These are phyloP conservation scores for Yarrowia sp. DNA, from an alignment of 805 yeast genomes.

Conservation along the genomic window DNA sequence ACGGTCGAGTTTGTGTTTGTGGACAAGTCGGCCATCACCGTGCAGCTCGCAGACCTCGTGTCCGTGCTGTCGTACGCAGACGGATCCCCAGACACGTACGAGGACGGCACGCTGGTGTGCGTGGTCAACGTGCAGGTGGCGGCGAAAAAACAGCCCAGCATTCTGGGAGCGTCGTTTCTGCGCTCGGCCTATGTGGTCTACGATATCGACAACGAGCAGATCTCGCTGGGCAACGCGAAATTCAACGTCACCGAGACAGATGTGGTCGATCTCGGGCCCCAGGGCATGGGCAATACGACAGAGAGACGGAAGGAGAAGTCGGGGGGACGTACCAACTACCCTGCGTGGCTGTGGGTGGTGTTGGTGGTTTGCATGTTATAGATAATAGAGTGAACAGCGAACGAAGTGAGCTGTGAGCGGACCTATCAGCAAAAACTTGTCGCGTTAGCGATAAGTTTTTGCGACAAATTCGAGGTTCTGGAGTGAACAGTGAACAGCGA, in stretches of 20 bases:
- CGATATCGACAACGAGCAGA: conserved; percentile 21
- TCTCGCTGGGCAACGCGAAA: conserved; percentile 5
- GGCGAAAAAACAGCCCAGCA: not conserved
- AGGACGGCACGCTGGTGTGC: conserved; percentile 17
- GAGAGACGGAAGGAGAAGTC: not conserved
- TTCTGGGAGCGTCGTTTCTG: conserved; percentile 17
- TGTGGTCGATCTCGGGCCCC: not conserved
- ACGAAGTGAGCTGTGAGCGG: too few species aligned
- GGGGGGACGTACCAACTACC: too few species aligned
- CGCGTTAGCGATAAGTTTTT: too few species aligned
- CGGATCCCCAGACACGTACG: conserved; percentile 9
- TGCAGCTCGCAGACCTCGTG: conserved; percentile 75
- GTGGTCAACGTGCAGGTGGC: conserved; percentile 8
- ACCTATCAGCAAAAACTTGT: too few species aligned
- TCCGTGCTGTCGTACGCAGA: conserved; percentile 40
- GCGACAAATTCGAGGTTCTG: too few species aligned
- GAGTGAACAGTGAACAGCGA: too few species aligned
- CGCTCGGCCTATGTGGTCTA: conserved; percentile 17
- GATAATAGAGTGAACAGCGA: too few species aligned
- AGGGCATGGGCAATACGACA: not conserved
- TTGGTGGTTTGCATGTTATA: not conserved
- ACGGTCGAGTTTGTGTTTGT: conserved; percentile 75
- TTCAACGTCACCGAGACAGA: conserved; percentile 1
- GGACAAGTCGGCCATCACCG: conserved; percentile 87
- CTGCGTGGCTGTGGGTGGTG: not conserved